Evolutionary conservation across 441 rosid genomes (phyloP).

Genomic region (Brassica hybrid): DNA sequence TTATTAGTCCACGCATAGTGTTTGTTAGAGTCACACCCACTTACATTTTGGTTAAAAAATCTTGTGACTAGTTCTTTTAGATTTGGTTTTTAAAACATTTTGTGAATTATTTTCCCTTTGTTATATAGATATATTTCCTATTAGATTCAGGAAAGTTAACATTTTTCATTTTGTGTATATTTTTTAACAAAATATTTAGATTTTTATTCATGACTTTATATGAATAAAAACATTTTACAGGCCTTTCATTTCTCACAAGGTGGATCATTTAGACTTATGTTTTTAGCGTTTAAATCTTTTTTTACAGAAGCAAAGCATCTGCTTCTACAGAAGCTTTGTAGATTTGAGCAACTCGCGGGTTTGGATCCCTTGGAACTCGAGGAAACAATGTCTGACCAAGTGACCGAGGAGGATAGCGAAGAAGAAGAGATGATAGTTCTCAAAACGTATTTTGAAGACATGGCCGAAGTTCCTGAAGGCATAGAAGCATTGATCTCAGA

Average conservation of each 20-base stretch:
- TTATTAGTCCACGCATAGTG: conserved; percentile 17
- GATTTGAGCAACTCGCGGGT: conserved; percentile 78
- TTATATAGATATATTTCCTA: background rate
- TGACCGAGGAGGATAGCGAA: conserved; percentile 40
- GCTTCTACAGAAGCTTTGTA: conserved; percentile 74
- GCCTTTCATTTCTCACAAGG: conserved; percentile 1
- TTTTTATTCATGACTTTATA: conserved; percentile 21
- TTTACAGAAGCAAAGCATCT: conserved; percentile 77
- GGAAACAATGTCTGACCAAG: conserved; percentile 61
- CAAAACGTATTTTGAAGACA: conserved; percentile 43
- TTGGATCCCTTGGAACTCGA: conserved; percentile 86
- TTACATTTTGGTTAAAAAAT: conserved; percentile 16
- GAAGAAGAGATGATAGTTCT: conserved; percentile 43
- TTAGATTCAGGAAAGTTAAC: conserved; percentile 7
- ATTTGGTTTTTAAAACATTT: background rate
- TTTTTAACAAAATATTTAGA: background rate
- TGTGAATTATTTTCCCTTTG: background rate
- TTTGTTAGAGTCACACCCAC: background rate
- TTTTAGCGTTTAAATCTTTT: background rate
- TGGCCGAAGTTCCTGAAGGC: conserved; percentile 52
- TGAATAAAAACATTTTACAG: background rate
- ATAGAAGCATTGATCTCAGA: conserved; percentile 65
- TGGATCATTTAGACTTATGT: conserved; percentile 29
- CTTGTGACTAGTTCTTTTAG: background rate
- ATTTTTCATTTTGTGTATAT: conserved; percentile 7